phyloP scores from a whole-genome alignment of 2,329 filamentous ascomycete genomes.

The Calonectria fujianensis region DNA sequence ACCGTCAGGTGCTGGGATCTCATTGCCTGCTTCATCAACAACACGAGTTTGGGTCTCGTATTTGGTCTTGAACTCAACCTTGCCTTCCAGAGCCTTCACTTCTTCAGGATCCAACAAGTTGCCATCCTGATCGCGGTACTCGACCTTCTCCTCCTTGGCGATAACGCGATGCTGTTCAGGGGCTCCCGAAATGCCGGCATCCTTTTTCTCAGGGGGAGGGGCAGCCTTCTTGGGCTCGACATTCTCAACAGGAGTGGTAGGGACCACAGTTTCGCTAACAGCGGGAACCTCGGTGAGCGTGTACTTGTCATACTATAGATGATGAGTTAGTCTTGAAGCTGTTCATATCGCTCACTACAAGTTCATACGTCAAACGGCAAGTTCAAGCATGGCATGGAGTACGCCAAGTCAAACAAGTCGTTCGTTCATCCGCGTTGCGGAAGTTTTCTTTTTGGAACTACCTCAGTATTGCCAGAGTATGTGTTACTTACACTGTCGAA shows the following conservation, averaged over 20 bases:
- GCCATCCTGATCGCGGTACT: constrained; percentile 96
- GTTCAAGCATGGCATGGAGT: constrained; percentile 37
- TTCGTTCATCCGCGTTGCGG: constrained; percentile 50
- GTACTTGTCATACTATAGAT: constrained; percentile 70
- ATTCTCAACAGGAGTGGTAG: constrained; percentile 54
- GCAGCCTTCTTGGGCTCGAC: constrained; percentile 54
- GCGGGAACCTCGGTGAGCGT: constrained; percentile 51
- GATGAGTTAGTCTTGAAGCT: constrained; percentile 44
- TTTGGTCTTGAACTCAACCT: constrained; percentile 95
- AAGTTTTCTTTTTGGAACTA: constrained; percentile 60
- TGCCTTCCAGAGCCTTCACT: constrained; percentile 89
- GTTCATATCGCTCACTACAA: not conserved
- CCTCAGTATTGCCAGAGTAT: constrained; percentile 66
- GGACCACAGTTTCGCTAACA: constrained; percentile 55
- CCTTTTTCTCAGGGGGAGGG: constrained; percentile 52
- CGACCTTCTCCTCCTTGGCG: constrained; percentile 85
- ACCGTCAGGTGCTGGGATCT: constrained; percentile 73
- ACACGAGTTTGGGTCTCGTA: constrained; percentile 96
- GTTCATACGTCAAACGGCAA: constrained; percentile 35
- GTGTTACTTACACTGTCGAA: constrained; percentile 83
- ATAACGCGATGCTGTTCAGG: constrained; percentile 70
- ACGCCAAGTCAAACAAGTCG: constrained; percentile 32
- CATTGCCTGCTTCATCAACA: constrained; percentile 86
- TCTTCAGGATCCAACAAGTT: constrained; percentile 90
- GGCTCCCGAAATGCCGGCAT: constrained; percentile 67